Base-by-base conservation (phyloP, 495 filamentous ascomycete genomes). In the Aspergillus panamensis region DNA sequence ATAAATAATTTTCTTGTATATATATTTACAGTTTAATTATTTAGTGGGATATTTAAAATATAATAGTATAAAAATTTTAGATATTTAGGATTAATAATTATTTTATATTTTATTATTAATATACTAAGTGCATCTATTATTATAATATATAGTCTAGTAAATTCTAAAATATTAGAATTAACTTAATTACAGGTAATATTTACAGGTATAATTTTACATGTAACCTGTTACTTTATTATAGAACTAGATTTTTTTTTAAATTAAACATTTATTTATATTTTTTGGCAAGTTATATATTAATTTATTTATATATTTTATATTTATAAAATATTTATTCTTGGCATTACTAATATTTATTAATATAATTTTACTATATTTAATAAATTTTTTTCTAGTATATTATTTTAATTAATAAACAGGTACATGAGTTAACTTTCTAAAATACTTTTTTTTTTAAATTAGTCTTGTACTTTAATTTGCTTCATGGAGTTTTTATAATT, bases 351-450 rank as follows among this genome's bases (percentile, higher is more conserved):
- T 45, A 45, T 20, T 17, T 45, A 45, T 45, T 45, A 45, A 45
- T 45, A 45, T 45, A 45, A 20, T 45, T n/a, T 45, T 45, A 19
- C 19, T 19, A 45, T 3, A 3, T 45, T 45, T 19, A 19, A 45
- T 45, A 45, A 19, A n/a, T 45, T 45, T 45, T 45, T 16, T 45
- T 45, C n/a, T 19, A n/a, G 17, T 45, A 45, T 45, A 45, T 20
- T 45, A 45, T 8, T 19, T 20, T 45, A 0, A 45, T n/a, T 17
- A 8, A 16, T 20, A 19, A 19, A 8, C 3, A 45, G 3, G 3
- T 45, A 45, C 19, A 45, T 8, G 3, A 16, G 5, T 45, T 45
- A 45, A 17, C 4, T 44, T 3, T 44, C 16, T 44, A 44, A 44
- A 44, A 9, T 44, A 44, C n/a, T n/a, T 3, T 14, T 44, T 17